Percentiles rank a stretch among this genome's conserved stretches.
phyloP scores from a whole-genome alignment of 2,329 filamentous ascomycete genomes.

The Colletotrichum falcatum region DNA sequence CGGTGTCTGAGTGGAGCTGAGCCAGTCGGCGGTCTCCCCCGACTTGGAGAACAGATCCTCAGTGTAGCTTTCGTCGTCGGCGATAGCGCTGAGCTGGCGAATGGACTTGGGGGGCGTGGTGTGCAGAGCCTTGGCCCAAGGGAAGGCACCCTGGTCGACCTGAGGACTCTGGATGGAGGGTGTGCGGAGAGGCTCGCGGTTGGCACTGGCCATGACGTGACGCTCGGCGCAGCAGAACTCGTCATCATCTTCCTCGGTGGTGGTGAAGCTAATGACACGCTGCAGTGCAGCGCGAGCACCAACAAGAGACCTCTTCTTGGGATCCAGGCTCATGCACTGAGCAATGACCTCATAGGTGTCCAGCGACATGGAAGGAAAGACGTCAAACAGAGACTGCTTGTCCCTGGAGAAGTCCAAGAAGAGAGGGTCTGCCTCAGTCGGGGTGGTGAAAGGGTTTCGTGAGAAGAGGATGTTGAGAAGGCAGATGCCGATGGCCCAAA shows the following conservation, averaged over 20 bases:
- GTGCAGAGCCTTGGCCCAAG: constrained; percentile 93
- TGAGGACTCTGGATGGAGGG: constrained; percentile 93
- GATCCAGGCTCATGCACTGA: constrained; percentile 91
- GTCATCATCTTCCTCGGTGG: constrained; percentile 88
- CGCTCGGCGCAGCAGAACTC: constrained; percentile 91
- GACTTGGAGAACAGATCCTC: constrained; percentile 90
- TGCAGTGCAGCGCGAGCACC: constrained; percentile 82
- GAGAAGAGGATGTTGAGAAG: constrained; percentile 97
- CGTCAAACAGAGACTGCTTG: constrained; percentile 95
- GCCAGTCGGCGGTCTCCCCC: constrained; percentile 80
- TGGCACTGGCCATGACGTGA: constrained; percentile 82
- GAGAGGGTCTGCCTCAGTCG: constrained; percentile 88
- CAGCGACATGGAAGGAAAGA: constrained; percentile 98
- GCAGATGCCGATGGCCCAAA: constrained; percentile 98
- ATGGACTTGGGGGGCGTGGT: constrained; percentile 76
- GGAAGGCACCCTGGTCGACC: constrained; percentile 85
- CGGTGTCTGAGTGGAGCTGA: constrained; percentile 79
- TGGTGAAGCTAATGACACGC: constrained; percentile 90
- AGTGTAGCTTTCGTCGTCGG: constrained; percentile 80
- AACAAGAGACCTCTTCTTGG: constrained; percentile 84
- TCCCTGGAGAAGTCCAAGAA: constrained; percentile 95
- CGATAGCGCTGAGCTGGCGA: constrained; percentile 89
- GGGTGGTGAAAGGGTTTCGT: constrained; percentile 93
- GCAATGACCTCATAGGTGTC: constrained; percentile 96
- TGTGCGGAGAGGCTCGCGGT: constrained; percentile 94